A percentile compares a stretch with the other conserved stretches of the same genome.
phyloP scores from a whole-genome alignment of 192 early-diverging fungal species.

The Backusella westeae region DNA sequence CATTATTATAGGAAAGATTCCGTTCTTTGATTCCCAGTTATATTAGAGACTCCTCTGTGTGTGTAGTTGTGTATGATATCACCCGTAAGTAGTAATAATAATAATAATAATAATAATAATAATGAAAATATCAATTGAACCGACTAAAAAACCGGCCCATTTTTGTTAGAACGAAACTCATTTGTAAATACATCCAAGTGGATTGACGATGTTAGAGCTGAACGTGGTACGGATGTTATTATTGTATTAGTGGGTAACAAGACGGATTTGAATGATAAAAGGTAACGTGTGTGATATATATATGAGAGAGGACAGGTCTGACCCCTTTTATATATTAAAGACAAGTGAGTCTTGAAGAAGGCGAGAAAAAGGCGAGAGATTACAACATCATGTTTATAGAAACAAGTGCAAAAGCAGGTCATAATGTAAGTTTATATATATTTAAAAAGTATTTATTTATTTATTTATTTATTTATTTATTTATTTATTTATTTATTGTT shows the following conservation, averaged over 20 bases:
- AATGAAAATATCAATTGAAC: not conserved
- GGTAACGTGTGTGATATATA: conserved; percentile 42
- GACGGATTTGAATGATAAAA: conserved; percentile 94
- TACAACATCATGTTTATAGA: conserved; percentile 99
- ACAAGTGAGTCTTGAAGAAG: conserved; percentile 94
- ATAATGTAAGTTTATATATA: conserved; percentile 61
- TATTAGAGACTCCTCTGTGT: conserved; percentile 97
- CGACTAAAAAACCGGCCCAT: not conserved
- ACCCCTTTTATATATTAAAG: conserved; percentile 34
- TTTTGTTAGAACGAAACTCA: conserved; percentile 78
- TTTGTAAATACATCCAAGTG: conserved; percentile 97
- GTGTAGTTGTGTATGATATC: conserved; percentile 82
- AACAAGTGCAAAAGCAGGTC: conserved; percentile 97
- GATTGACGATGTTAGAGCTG: conserved; percentile 99
- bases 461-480: not conserved
- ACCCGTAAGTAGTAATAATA: conserved; percentile 67
- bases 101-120: conserved; percentile 39
- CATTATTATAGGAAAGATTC: conserved; percentile 81
- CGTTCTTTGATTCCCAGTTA: conserved; percentile 95
- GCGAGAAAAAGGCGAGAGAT: conserved; percentile 96
- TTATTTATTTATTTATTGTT: not conserved
- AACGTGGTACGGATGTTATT: conserved; percentile 98
- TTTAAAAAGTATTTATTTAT: too few species aligned
- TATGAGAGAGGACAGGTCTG: not conserved
- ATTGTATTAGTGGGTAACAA: conserved; percentile 99